Evolutionary conservation across 2,329 filamentous ascomycete species (phyloP), one percentile per base, ranked within the genome.

Genomic region (Xylariaceae sp.): DNA sequence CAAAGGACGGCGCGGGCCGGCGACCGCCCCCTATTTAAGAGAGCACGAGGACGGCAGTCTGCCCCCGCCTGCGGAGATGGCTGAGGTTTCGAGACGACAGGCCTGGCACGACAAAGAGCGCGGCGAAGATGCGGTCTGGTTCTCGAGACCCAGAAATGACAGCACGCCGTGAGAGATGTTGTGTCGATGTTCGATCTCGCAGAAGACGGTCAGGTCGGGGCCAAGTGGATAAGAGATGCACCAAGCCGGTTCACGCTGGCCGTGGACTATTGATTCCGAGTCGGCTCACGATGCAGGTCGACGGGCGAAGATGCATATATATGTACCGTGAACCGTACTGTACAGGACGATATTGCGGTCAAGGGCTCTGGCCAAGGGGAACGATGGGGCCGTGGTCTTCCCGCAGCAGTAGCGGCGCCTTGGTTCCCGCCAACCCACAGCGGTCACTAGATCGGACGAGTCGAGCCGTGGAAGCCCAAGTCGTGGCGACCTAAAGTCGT

Each of bases 51-150:
- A n/a, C n/a, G n/a, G n/a, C n/a, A n/a, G n/a, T n/a, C n/a, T n/a
- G n/a, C n/a, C n/a, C n/a, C n/a, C n/a, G n/a, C n/a, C n/a, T n/a
- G n/a, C n/a, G n/a, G n/a, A n/a, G n/a, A n/a, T n/a, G n/a, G n/a
- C n/a, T n/a, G n/a, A n/a, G n/a, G n/a, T n/a, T n/a, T n/a, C n/a
- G n/a, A n/a, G n/a, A n/a, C n/a, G n/a, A n/a, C n/a, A n/a, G n/a
- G n/a, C n/a, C n/a, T n/a, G n/a, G n/a, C n/a, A n/a, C n/a, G n/a
- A n/a, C n/a, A n/a, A n/a, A n/a, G 13, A 29, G 27, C 36, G 41
- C 15, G 33, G 18, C 8, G 6, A 44, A 46, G 41, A 44, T 46
- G 44, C 44, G 44, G 44, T 46, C 44, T 46, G 42, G 15, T 15
- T 10, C 5, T 11, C n/a, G 11, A 6, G 5, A 29, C 13, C 10